These are phyloP conservation scores for Plasmodium sp. DNA, from an alignment of 169 alveolate species.

Conservation along the genomic window DNA sequence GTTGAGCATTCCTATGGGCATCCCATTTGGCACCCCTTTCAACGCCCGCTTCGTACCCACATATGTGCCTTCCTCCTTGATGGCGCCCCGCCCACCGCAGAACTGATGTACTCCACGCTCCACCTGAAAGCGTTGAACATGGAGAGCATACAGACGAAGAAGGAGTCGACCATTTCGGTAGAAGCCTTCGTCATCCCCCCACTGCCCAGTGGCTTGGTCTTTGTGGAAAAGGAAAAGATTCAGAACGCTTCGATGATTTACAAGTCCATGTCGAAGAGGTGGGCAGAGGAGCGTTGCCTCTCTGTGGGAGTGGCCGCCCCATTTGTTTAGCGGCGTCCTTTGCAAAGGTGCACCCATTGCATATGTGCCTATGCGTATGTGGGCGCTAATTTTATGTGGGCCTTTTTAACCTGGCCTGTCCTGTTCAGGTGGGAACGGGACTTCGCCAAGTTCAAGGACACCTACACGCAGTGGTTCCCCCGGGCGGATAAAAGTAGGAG, in stretches of 20 bases:
- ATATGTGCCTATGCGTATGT: background rate
- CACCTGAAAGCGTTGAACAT: slow-evolving; percentile 58
- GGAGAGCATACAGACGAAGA: slow-evolving; percentile 50
- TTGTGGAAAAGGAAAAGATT: slow-evolving; percentile 76
- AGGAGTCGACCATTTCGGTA: slow-evolving; percentile 79
- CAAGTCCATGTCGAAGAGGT: slow-evolving; percentile 74
- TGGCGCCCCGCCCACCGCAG: background rate
- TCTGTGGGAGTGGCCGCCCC: background rate
- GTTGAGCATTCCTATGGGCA: background rate
- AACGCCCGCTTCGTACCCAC: background rate
- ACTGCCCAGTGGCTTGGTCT: slow-evolving; percentile 79
- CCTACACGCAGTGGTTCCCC: slow-evolving; percentile 86
- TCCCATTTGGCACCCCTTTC: background rate
- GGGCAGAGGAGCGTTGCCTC: background rate
- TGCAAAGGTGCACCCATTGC: background rate
- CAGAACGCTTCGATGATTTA: slow-evolving; percentile 75
- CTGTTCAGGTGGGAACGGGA: slow-evolving; percentile 84
- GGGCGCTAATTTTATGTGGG: background rate
- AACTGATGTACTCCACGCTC: slow-evolving; percentile 57
- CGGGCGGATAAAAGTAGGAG: slow-evolving; percentile 79
- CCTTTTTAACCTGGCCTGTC: background rate
- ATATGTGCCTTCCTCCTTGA: background rate
- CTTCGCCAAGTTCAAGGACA: slow-evolving; percentile 84
- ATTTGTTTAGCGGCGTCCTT: background rate
- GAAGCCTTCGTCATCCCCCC: slow-evolving; percentile 86